phyloP scores from a whole-genome alignment of 2,329 filamentous ascomycete species.

The Hymenoscyphus salicellus region DNA sequence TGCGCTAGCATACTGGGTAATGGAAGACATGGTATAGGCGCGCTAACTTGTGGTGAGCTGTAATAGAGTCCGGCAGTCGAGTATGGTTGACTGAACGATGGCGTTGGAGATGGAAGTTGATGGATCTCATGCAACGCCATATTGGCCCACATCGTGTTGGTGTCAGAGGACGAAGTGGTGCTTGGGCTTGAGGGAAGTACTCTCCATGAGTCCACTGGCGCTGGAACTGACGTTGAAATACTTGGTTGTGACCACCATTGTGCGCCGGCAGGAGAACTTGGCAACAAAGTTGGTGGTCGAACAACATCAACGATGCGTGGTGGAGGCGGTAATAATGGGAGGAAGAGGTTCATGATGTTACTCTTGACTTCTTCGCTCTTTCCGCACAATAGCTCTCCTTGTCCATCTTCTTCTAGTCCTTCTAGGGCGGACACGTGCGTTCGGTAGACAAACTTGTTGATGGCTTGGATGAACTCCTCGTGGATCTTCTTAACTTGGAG shows the following conservation, averaged over 20 bases:
- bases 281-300: slow-evolving; percentile 78
- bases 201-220: slow-evolving; percentile 82
- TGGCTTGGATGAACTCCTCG: slow-evolving; percentile 91
- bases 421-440: slow-evolving; percentile 86
- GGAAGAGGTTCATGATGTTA: slow-evolving; percentile 77
- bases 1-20: slow-evolving; percentile 83
- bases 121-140: slow-evolving; percentile 68
- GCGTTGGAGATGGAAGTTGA: slow-evolving; percentile 73
- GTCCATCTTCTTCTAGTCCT: slow-evolving; percentile 93
- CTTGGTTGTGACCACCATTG: slow-evolving; percentile 78
- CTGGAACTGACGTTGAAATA: slow-evolving; percentile 62
- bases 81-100: slow-evolving; percentile 76
- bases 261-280: slow-evolving; percentile 71
- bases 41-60: slow-evolving; percentile 71
- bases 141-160: slow-evolving; percentile 73
- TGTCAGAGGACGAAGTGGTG: slow-evolving; percentile 64
- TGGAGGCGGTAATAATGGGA: slow-evolving; percentile 79
- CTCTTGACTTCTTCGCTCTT: slow-evolving; percentile 92
- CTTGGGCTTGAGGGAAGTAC: slow-evolving; percentile 86
- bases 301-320: slow-evolving; percentile 87
- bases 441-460: slow-evolving; percentile 96
- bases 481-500: slow-evolving; percentile 95
- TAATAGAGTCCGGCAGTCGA: slow-evolving; percentile 74
- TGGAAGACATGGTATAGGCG: slow-evolving; percentile 72
- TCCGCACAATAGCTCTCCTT: slow-evolving; percentile 86